A percentile compares a stretch with the other conserved stretches of the same genome.
These are phyloP conservation scores for Calonectria leucothoes DNA, from an alignment of 2,329 filamentous ascomycete genomes.

Conservation along the genomic window DNA sequence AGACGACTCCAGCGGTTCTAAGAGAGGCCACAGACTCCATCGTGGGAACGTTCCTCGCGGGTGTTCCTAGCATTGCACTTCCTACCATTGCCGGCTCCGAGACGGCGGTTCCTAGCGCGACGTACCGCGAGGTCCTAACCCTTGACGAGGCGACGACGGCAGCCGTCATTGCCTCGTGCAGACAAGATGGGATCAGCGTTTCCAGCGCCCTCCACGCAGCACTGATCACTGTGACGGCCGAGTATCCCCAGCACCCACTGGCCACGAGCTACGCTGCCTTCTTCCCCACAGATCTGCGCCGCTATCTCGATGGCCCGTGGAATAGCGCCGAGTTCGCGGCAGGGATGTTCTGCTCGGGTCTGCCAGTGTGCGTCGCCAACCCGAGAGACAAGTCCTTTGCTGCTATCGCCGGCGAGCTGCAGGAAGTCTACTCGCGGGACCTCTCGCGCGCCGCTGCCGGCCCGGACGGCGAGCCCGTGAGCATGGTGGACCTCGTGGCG, in stretches of 20 bases:
- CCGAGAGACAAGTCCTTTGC: conserved; percentile 37
- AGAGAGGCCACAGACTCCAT: neutral
- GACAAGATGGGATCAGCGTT: conserved; percentile 35
- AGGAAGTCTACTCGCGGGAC: conserved; percentile 43
- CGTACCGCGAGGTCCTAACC: neutral
- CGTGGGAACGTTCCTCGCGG: neutral
- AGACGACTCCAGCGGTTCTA: conserved; percentile 25
- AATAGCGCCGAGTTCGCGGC: conserved; percentile 38
- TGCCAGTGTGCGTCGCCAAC: conserved; percentile 23
- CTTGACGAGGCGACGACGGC: neutral
- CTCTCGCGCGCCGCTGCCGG: conserved; percentile 36
- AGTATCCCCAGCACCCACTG: conserved; percentile 39
- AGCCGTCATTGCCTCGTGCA: neutral
- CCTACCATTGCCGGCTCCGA: neutral
- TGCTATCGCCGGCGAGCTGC: conserved; percentile 33
- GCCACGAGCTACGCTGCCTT: conserved; percentile 46
- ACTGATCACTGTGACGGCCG: conserved; percentile 39
- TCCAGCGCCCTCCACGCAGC: conserved; percentile 46
- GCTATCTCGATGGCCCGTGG: conserved; percentile 41
- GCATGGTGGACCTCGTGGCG: conserved; percentile 26
- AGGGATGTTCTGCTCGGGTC: conserved; percentile 32
- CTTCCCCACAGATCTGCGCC: conserved; percentile 42
- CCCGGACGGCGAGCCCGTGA: conserved; percentile 31
- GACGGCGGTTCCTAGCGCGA: neutral
- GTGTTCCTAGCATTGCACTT: neutral